Evolutionary conservation across 768 basidiomycete genomes (phyloP).

Genomic region (Cyclocybe aegerita): DNA sequence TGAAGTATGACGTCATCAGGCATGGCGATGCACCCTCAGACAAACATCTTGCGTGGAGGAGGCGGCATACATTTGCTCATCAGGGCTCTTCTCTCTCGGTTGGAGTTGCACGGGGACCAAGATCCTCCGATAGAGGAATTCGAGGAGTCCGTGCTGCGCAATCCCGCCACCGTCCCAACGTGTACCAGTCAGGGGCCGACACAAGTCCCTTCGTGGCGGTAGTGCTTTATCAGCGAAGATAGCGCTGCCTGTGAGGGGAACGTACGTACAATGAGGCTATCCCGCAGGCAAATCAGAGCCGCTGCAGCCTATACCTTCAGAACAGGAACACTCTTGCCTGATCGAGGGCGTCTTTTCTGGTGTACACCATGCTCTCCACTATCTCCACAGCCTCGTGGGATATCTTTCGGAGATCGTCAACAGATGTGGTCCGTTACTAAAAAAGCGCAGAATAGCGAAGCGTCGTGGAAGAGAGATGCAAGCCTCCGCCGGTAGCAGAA

Average conservation of each 20-base stretch:
- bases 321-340: background rate
- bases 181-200: too few species aligned
- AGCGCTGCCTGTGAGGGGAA: too few species aligned
- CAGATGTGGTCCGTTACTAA: background rate
- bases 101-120: too few species aligned
- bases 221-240: too few species aligned
- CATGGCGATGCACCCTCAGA: background rate
- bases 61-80: background rate
- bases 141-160: too few species aligned
- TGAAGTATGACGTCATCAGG: constrained; percentile 5
- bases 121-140: too few species aligned
- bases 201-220: too few species aligned
- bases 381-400: constrained; percentile 5
- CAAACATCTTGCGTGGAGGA: background rate
- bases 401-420: background rate
- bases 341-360: background rate
- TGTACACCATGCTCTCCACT: background rate
- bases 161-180: too few species aligned
- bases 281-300: background rate
- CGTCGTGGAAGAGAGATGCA: background rate
- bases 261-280: background rate
- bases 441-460: background rate
- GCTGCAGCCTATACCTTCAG: background rate
- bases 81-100: background rate
- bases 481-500: too few species aligned